Percentiles rank a stretch among this genome's conserved stretches.
Conservation (phyloP, 2,329 filamentous ascomycete species). For the Hysterium pulicare region DNA sequence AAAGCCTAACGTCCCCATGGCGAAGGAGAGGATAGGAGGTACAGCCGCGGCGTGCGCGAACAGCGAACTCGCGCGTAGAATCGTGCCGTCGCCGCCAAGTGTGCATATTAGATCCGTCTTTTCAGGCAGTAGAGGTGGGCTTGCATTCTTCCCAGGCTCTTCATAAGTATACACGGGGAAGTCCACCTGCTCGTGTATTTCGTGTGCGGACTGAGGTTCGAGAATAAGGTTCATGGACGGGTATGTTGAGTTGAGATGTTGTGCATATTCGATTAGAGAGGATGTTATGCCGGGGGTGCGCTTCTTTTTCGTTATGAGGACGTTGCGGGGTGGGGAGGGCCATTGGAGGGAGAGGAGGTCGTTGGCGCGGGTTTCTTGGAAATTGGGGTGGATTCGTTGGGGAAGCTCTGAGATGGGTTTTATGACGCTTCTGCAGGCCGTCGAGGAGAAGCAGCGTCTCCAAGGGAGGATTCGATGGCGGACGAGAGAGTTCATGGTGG, state of each 20-base stretch:
- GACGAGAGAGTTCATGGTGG: slow-evolving; percentile 18
- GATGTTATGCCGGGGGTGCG: slow-evolving; percentile 53
- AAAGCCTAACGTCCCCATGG: slow-evolving; percentile 94
- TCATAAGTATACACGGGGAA: slow-evolving; percentile 58
- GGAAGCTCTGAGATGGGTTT: slow-evolving; percentile 32
- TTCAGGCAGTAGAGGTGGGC: slow-evolving; percentile 53
- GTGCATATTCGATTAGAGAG: slow-evolving; percentile 57
- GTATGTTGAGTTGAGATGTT: slow-evolving; percentile 76
- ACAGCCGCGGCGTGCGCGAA: slow-evolving; percentile 80
- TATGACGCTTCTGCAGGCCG: slow-evolving; percentile 18
- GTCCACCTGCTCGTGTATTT: slow-evolving; percentile 66
- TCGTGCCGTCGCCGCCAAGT: slow-evolving; percentile 89
- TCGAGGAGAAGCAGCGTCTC: slow-evolving; percentile 26
- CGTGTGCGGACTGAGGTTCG: slow-evolving; percentile 69
- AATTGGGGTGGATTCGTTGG: slow-evolving; percentile 30
- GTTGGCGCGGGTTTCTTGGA: slow-evolving; percentile 53
- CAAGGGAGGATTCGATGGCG: slow-evolving; percentile 23
- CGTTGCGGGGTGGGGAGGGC: slow-evolving; percentile 65
- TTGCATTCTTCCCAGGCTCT: slow-evolving; percentile 27
- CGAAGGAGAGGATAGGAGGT: slow-evolving; percentile 89
- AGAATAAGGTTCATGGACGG: slow-evolving; percentile 77
- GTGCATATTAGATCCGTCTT: slow-evolving; percentile 89
- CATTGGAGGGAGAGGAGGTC: slow-evolving; percentile 65
- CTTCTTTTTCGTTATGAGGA: slow-evolving; percentile 67
- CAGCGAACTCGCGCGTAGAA: slow-evolving; percentile 78